A percentile compares a stretch with the other conserved stretches of the same genome.
Conservation (phyloP, 2,329 filamentous ascomycete genomes). For the Sordariomycetes sp. region DNA sequence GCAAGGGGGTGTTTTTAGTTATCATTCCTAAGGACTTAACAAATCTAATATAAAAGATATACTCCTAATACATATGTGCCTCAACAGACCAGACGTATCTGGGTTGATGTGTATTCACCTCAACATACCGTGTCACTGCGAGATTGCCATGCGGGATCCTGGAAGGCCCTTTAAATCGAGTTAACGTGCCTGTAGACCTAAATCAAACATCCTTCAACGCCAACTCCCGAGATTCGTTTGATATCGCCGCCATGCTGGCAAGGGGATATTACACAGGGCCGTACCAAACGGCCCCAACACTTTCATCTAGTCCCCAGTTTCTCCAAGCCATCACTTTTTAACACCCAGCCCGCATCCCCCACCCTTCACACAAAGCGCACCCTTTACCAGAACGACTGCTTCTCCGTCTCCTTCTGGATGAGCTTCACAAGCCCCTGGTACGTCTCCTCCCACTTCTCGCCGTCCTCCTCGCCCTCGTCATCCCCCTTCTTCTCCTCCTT, state of each 20-base stretch:
- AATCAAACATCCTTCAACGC: neutral
- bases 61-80: neutral
- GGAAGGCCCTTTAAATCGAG: slow-evolving; percentile 1
- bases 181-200: neutral
- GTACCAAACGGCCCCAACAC: neutral
- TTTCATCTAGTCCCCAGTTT: neutral
- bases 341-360: neutral
- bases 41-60: neutral
- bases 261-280: slow-evolving; percentile 5
- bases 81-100: neutral
- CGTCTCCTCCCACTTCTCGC: slow-evolving; percentile 47
- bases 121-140: neutral
- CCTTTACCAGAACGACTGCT: slow-evolving; percentile 34
- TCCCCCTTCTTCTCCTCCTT: slow-evolving; percentile 28
- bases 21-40: neutral
- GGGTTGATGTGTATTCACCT: neutral
- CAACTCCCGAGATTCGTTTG: slow-evolving; percentile 1
- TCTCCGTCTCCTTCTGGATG: slow-evolving; percentile 50
- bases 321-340: neutral
- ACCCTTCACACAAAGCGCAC: neutral
- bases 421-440: slow-evolving; percentile 55
- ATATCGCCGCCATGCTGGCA: slow-evolving; percentile 4
- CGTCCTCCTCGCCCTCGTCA: slow-evolving; percentile 31
- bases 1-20: neutral
- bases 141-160: neutral